Evolutionary conservation across 2,329 filamentous ascomycete species (phyloP).

Genomic region (Juglanconis oblonga): DNA sequence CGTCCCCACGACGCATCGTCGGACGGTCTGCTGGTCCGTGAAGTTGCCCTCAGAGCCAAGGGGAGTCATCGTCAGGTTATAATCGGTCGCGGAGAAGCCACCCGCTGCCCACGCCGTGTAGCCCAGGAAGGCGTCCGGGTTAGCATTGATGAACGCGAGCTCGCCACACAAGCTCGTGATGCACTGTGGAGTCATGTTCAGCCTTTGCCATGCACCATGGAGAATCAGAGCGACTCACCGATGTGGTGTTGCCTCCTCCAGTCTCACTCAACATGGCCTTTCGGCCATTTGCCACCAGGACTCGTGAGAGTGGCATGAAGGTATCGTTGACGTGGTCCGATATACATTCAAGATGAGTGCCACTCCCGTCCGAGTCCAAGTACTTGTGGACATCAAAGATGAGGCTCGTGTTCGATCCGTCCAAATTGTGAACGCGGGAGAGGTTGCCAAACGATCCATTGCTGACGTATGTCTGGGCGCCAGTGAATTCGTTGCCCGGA

Average conservation of each 20-base stretch:
- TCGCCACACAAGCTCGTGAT: conserved; percentile 43
- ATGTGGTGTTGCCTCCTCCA: conserved; percentile 41
- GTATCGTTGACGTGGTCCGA: conserved; percentile 47
- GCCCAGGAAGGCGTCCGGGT: conserved; percentile 45
- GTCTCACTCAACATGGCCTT: conserved; percentile 53
- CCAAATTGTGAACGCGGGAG: conserved; percentile 54
- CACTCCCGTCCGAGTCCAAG: conserved; percentile 52
- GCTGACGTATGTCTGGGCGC: conserved; percentile 45
- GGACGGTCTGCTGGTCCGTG: conserved; percentile 14
- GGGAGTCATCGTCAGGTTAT: conserved; percentile 42
- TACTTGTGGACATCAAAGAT: conserved; percentile 60
- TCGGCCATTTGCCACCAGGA: conserved; percentile 44
- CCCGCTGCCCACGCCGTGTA: conserved; percentile 46
- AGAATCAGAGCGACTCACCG: conserved; percentile 30
- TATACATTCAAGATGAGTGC: conserved; percentile 47
- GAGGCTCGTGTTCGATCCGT: conserved; percentile 54
- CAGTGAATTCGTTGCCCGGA: conserved; percentile 59
- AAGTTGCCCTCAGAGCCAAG: conserved; percentile 20
- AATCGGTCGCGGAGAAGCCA: conserved; percentile 36
- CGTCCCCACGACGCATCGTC: conserved; percentile 8
- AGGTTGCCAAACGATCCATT: conserved; percentile 50
- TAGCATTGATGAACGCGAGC: conserved; percentile 42
- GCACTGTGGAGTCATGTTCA: conserved; percentile 29
- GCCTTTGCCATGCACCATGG: not conserved
- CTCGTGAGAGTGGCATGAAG: conserved; percentile 45